Percentiles rank a stretch among this genome's conserved stretches.
Evolutionary conservation across 192 early-diverging fungal species (phyloP).

Genomic region (Backusella luteola): DNA sequence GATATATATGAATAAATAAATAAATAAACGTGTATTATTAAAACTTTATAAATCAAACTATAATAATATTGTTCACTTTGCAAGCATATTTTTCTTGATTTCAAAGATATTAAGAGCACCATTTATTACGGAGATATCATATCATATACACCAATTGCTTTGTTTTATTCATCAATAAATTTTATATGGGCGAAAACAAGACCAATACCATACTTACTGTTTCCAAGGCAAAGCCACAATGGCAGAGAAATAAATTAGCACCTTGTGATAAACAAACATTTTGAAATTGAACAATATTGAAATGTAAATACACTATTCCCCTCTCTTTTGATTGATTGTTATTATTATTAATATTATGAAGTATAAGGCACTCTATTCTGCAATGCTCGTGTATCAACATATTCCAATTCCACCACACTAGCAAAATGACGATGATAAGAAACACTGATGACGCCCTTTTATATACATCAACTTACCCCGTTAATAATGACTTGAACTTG

Average conservation of each 20-base stretch:
- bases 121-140: too few species aligned
- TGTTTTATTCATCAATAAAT: too few species aligned
- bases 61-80: too few species aligned
- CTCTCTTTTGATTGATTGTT: background rate
- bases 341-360: background rate
- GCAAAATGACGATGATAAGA: background rate
- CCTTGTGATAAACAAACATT: too few species aligned
- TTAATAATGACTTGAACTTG: conserved; percentile 39
- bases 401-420: conserved; percentile 39
- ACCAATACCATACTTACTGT: too few species aligned
- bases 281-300: background rate
- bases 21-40: background rate
- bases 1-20: background rate
- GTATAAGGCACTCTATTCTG: conserved; percentile 38
- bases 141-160: too few species aligned
- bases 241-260: too few species aligned
- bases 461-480: conserved; percentile 29
- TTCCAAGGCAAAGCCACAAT: too few species aligned
- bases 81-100: too few species aligned
- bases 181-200: too few species aligned
- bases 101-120: too few species aligned
- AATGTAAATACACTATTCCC: background rate
- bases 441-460: background rate
- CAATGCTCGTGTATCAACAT: conserved; percentile 36
- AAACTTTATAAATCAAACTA: too few species aligned